Base-by-base conservation (phyloP, 2,329 filamentous ascomycete species). In the Lachnellula subtilissima region DNA sequence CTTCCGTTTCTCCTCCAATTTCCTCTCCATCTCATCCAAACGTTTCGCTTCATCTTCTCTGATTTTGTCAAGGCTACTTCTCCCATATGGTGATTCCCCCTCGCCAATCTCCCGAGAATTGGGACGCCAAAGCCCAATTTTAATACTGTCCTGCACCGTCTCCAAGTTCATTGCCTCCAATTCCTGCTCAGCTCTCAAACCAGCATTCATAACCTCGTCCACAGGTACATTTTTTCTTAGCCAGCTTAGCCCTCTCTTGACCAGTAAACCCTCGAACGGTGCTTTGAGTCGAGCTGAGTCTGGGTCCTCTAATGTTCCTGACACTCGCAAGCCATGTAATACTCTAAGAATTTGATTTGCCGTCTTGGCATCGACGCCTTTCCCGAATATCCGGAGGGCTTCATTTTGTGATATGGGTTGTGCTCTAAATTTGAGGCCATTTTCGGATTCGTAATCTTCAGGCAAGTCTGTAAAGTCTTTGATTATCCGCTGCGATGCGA, bases 281-380 rank as follows among this genome's bases (percentile, higher is more conserved):
- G 23, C 17, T 55, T 42, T 17, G 57, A 54, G 35, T 48, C 39
- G 19, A 12, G 43, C 14, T 49, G 70, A 48, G 4, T 71, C 72
- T 2, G 83, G 83, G 64, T 87, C 84, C 11, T 83, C 77, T 43
- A 87, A 73, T 3, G 83, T 85, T 36, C 84, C 84, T 7, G 84
- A 82, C 22, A 87, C 82, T 42, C 84, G 76, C 37, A 83, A 78
- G 8, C 84, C 84, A 65, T 87, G 84, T 12, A 86, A 70, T 50
- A 86, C 80, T 52, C 75, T 74, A 50, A 87, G 70, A 45, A 86
- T 69, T 46, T 70, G 71, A 65, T 86, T 86, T 19, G 78, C 84
- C 5, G 68, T 64, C 3, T 64, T 61, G 0, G 73, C 67, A 57
- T 73, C 70, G 47, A 84, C 72, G 12, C 72, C 70, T 5, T 74